A percentile compares a stretch with the other conserved stretches of the same genome.
phyloP scores from a whole-genome alignment of 352 stramenopile species.

The Phytophthora sansomeana region DNA sequence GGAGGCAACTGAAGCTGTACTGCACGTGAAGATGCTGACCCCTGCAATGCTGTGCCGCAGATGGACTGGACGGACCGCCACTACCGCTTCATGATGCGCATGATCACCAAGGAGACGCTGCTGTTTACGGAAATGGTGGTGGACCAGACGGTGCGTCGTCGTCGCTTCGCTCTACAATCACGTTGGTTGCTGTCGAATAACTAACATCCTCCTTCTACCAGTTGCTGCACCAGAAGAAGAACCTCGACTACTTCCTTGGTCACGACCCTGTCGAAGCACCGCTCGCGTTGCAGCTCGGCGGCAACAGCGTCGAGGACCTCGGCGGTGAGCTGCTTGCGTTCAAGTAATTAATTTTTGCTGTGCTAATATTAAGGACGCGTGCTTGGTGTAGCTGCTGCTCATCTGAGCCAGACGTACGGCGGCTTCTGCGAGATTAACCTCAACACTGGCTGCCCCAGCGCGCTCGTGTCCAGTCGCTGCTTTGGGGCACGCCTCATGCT shows the following conservation, averaged over 20 bases:
- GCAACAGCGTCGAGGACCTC: constrained; percentile 89
- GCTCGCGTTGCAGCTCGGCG: constrained; percentile 95
- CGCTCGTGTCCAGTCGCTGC: constrained; percentile 79
- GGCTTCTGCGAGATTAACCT: constrained; percentile 96
- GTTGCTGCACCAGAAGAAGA: constrained; percentile 86
- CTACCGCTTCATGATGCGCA: constrained; percentile 94
- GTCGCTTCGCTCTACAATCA: background rate
- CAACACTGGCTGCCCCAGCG: constrained; percentile 96
- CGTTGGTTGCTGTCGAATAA: background rate
- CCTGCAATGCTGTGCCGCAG: constrained; percentile 42
- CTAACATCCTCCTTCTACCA: constrained; percentile 21
- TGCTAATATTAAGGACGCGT: constrained; percentile 9
- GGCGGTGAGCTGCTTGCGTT: constrained; percentile 40
- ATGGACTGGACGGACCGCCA: constrained; percentile 99
- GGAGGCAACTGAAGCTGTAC: background rate
- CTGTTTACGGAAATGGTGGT: constrained; percentile 99
- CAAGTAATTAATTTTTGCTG: background rate
- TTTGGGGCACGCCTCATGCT: constrained; percentile 99
- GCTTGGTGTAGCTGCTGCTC: constrained; percentile 61
- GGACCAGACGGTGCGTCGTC: constrained; percentile 91
- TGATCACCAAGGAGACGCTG: constrained; percentile 93
- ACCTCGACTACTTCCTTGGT: constrained; percentile 91
- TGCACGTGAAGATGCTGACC: background rate
- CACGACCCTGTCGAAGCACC: constrained; percentile 88
- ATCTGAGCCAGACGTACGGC: constrained; percentile 83